phyloP scores from a whole-genome alignment of 495 filamentous ascomycete genomes.

The Alectoria sarmentosa region DNA sequence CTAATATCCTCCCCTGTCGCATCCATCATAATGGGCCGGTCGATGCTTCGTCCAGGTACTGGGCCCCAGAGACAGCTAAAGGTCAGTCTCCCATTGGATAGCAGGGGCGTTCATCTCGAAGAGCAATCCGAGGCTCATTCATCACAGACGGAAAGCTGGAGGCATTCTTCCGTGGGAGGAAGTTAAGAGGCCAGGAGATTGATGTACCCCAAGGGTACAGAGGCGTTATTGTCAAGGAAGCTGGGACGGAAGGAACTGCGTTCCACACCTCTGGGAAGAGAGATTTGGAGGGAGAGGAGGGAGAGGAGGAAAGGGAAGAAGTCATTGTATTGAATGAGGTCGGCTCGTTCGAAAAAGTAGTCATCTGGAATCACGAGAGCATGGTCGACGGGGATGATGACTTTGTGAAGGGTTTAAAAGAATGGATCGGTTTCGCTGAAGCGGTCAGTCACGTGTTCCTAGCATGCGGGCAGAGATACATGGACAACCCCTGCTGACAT shows the following conservation, averaged over 20 bases:
- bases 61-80: constrained; percentile 49
- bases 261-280: constrained; percentile 23
- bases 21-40: constrained; percentile 74
- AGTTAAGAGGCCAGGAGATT: constrained; percentile 60
- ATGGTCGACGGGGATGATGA: constrained; percentile 59
- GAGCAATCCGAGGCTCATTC: background rate
- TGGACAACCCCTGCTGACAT: background rate
- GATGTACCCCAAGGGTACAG: constrained; percentile 68
- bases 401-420: constrained; percentile 64
- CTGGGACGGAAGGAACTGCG: constrained; percentile 33
- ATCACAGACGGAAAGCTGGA: constrained; percentile 42
- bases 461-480: background rate
- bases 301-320: constrained; percentile 44
- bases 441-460: constrained; percentile 32
- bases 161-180: constrained; percentile 78
- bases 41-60: constrained; percentile 59
- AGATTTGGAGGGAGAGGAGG: constrained; percentile 34
- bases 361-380: constrained; percentile 80
- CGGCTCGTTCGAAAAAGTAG: constrained; percentile 64
- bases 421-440: constrained; percentile 78
- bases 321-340: constrained; percentile 56
- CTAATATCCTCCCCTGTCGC: constrained; percentile 78
- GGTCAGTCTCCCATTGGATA: constrained; percentile 29
- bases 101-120: background rate
- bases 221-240: constrained; percentile 46